Evolutionary conservation across 768 basidiomycete genomes (phyloP).

Genomic region (Agrocybe chaxingu): DNA sequence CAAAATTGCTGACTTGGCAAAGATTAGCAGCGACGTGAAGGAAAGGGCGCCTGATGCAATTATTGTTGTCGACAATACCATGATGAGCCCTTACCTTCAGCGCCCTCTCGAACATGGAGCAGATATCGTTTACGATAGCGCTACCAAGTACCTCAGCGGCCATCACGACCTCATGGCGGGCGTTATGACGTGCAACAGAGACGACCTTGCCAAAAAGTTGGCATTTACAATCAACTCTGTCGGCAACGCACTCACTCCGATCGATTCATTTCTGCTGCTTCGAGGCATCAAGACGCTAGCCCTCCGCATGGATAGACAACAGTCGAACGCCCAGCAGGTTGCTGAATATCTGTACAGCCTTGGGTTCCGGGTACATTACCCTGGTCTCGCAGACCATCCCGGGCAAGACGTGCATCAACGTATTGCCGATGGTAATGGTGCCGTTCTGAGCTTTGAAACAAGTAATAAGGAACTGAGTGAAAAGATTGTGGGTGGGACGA

Average conservation of each 20-base stretch:
- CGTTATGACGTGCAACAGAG: conserved; percentile 86
- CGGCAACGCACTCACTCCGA: conserved; percentile 92
- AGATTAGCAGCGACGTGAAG: conserved; percentile 82
- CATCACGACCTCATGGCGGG: conserved; percentile 99
- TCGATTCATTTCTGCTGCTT: conserved; percentile 94
- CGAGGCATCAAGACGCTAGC: conserved; percentile 96
- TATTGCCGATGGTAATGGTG: conserved; percentile 88
- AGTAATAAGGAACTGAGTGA: conserved; percentile 89
- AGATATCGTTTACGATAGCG: conserved; percentile 97
- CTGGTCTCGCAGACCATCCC: conserved; percentile 81
- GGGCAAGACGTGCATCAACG: conserved; percentile 85
- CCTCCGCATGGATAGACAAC: conserved; percentile 93
- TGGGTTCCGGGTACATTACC: conserved; percentile 91
- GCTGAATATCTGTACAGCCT: conserved; percentile 81
- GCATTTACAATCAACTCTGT: conserved; percentile 91
- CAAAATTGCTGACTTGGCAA: conserved; percentile 88
- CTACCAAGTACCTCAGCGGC: conserved; percentile 95
- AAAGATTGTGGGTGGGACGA: conserved; percentile 86
- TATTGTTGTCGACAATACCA: conserved; percentile 94
- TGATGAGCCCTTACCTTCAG: conserved; percentile 99
- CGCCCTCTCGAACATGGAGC: conserved; percentile 93
- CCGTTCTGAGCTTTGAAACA: conserved; percentile 93
- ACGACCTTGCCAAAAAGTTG: conserved; percentile 86
- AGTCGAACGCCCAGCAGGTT: conserved; percentile 75
- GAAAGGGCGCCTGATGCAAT: conserved; percentile 76